Conservation (phyloP, 164 flowering plant genomes). For the Paratinospora sagittata region DNA sequence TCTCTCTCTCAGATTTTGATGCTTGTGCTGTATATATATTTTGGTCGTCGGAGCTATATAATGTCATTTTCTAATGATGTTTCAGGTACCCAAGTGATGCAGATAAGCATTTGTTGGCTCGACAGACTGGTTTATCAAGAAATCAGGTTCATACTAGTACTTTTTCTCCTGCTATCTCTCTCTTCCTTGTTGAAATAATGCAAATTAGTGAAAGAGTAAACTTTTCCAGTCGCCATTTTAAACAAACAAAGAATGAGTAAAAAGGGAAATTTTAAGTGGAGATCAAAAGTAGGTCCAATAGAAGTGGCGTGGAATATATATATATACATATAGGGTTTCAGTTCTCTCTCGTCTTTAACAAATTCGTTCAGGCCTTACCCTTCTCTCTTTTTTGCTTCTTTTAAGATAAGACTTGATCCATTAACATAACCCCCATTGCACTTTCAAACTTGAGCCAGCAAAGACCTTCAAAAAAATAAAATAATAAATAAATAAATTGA, state of each 20-base stretch:
- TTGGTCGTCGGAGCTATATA: neutral
- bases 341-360: neutral
- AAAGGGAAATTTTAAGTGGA: neutral
- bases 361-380: slow-evolving; percentile 29
- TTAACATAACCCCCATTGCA: neutral
- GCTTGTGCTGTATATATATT: neutral
- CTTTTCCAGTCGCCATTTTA: neutral
- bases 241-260: neutral
- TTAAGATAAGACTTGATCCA: neutral
- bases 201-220: neutral
- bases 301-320: neutral
- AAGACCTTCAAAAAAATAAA: too few species aligned
- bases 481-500: too few species aligned
- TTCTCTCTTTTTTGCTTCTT: slow-evolving; percentile 26
- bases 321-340: too few species aligned
- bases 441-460: neutral
- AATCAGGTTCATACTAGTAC: slow-evolving; percentile 29
- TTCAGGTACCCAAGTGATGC: slow-evolving; percentile 52
- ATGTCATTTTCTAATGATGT: slow-evolving; percentile 15
- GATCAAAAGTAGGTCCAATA: neutral
- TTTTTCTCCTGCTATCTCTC: neutral
- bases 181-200: neutral
- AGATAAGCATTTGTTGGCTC: slow-evolving; percentile 46
- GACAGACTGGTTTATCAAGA: slow-evolving; percentile 50
- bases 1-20: slow-evolving; percentile 32